Conservation (phyloP, 2,329 filamentous ascomycete genomes). For the Rutstroemia sydowiana region DNA sequence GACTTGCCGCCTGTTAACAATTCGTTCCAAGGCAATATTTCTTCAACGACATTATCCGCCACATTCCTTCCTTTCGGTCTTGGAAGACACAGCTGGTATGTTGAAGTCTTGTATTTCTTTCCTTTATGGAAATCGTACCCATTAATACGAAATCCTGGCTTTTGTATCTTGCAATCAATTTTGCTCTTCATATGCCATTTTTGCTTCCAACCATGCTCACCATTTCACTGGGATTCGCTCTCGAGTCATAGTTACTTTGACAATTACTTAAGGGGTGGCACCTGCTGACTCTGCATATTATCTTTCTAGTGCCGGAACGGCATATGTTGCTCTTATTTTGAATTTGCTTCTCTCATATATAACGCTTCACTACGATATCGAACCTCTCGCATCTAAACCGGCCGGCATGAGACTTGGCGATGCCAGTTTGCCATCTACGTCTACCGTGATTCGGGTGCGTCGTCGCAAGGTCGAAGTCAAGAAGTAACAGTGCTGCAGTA, state of each 20-base stretch:
- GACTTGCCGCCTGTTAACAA: no score
- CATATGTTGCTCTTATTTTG: background rate
- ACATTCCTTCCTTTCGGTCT: background rate
- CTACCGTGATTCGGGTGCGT: background rate
- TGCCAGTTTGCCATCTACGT: background rate
- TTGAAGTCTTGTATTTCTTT: no score
- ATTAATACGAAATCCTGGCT: no score
- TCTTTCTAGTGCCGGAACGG: background rate
- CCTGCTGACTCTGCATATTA: background rate
- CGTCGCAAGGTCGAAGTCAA: no score
- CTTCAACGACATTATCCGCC: background rate
- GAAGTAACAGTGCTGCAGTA: no score
- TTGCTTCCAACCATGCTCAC: background rate
- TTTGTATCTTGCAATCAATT: no score
- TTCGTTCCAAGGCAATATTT: no score
- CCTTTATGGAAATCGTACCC: no score
- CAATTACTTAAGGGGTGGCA: no score
- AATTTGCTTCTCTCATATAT: background rate
- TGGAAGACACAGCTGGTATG: background rate
- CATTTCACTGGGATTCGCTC: no score
- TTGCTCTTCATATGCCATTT: no score
- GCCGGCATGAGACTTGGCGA: background rate
- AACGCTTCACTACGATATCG: background rate
- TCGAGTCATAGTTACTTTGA: no score
- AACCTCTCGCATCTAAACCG: background rate